Evolutionary conservation across 1,139 yeast genomes (phyloP).

Genomic region (Zygosaccharomyces sapae): DNA sequence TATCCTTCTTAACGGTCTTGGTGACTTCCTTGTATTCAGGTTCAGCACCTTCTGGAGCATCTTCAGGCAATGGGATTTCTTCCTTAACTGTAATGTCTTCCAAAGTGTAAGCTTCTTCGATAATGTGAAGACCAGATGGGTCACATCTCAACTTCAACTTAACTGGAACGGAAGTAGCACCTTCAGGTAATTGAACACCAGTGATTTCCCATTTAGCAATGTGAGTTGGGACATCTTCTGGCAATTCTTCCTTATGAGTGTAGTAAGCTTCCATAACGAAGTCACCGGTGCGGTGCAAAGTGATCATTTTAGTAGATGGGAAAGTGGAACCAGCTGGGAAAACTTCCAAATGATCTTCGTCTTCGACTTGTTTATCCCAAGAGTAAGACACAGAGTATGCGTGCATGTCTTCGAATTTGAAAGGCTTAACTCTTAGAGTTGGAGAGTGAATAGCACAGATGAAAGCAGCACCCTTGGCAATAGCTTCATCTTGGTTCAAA

Average conservation of each 20-base stretch:
- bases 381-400: conserved; percentile 87
- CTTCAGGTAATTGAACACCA: conserved; percentile 78
- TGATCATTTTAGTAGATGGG: conserved; percentile 95
- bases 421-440: conserved; percentile 96
- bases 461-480: conserved; percentile 98
- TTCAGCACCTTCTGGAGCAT: conserved; percentile 61
- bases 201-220: conserved; percentile 83
- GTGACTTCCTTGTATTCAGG: conserved; percentile 88
- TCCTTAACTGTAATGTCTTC: conserved; percentile 90
- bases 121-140: conserved; percentile 91
- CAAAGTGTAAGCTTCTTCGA: conserved; percentile 92
- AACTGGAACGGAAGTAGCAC: conserved; percentile 76
- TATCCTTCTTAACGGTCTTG: conserved; percentile 90
- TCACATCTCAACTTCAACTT: conserved; percentile 95
- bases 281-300: conserved; percentile 87
- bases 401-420: conserved; percentile 95
- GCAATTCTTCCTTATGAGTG: conserved; percentile 70
- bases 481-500: conserved; percentile 98
- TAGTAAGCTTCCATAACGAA: conserved; percentile 83
- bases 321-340: conserved; percentile 90
- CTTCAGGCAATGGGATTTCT: conserved; percentile 57
- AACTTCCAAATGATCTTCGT: conserved; percentile 86
- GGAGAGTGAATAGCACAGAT: conserved; percentile 99
- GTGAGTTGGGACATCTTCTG: conserved; percentile 58
- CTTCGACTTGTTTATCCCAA: conserved; percentile 93